Evolutionary conservation across 352 stramenopile species (phyloP).

Genomic region (Pseudoperonospora humuli): DNA sequence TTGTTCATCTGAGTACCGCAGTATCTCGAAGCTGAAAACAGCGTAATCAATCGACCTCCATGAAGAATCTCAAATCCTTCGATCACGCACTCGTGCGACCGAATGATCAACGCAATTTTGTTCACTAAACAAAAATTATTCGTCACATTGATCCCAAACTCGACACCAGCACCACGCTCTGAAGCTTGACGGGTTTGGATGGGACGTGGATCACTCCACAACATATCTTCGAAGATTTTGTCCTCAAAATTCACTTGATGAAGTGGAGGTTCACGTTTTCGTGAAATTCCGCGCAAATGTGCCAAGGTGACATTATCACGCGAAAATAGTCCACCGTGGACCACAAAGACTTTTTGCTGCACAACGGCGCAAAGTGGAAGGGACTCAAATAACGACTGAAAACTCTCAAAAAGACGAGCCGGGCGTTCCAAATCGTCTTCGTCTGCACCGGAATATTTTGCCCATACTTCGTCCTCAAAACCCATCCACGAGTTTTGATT

Average conservation of each 20-base stretch:
- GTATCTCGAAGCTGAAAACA: constrained; percentile 90
- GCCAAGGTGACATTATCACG: constrained; percentile 87
- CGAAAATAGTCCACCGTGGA: constrained; percentile 90
- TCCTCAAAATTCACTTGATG: constrained; percentile 86
- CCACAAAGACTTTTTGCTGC: constrained; percentile 90
- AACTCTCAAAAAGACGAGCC: constrained; percentile 48
- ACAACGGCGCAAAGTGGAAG: constrained; percentile 88
- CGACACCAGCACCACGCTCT: constrained; percentile 85
- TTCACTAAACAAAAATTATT: constrained; percentile 93
- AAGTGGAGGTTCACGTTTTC: constrained; percentile 87
- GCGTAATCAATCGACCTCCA: constrained; percentile 83
- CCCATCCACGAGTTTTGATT: constrained; percentile 93
- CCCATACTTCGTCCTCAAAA: constrained; percentile 87
- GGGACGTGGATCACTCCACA: constrained; percentile 88
- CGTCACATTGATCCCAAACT: constrained; percentile 90
- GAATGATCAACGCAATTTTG: constrained; percentile 88
- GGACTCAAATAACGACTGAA: constrained; percentile 79
- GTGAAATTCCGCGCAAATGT: constrained; percentile 85
- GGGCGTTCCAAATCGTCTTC: constrained; percentile 48
- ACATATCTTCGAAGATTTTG: constrained; percentile 90
- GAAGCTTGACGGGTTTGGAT: constrained; percentile 70
- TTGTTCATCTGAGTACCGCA: constrained; percentile 91
- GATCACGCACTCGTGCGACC: constrained; percentile 90
- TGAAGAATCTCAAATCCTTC: constrained; percentile 90
- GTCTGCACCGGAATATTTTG: constrained; percentile 64